These are phyloP conservation scores for Linum usitatissimum DNA, from an alignment of 345 rosid species.

Conservation along the genomic window DNA sequence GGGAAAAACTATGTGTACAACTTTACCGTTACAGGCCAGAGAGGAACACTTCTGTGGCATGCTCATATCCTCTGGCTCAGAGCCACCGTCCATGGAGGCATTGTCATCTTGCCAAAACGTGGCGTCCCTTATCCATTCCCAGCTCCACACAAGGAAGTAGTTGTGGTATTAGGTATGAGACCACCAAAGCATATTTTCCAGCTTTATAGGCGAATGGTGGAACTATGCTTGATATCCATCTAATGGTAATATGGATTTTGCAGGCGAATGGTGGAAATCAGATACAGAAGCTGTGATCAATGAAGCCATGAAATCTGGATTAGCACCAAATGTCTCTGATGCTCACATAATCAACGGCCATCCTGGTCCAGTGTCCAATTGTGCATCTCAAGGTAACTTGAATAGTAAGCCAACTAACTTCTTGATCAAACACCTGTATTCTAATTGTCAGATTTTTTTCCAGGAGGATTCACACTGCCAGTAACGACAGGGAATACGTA, in stretches of 20 bases:
- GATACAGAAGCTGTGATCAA: conserved; percentile 1
- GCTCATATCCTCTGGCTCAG: no score
- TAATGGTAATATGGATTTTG: not conserved
- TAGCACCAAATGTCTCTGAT: not conserved
- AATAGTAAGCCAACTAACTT: not conserved
- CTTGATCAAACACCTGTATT: not conserved
- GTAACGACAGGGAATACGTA: not conserved
- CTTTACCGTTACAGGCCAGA: not conserved
- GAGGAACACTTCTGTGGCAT: no score
- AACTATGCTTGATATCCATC: no score
- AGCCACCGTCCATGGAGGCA: not conserved
- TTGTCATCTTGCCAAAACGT: not conserved
- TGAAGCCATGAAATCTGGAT: not conserved
- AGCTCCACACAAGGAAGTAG: not conserved
- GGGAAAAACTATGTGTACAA: not conserved
- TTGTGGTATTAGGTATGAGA: not conserved
- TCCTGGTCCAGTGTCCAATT: not conserved
- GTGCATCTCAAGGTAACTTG: not conserved
- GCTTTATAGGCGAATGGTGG: no score
- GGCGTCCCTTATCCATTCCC: not conserved
- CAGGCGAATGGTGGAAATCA: conserved; percentile 2
- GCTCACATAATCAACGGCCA: conserved; percentile 1
- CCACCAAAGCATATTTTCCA: no score
- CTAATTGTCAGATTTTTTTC: not conserved
- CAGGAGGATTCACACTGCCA: conserved; percentile 1